Conservation (phyloP, 2,329 filamentous ascomycete genomes). For the Fusarium hostae region DNA sequence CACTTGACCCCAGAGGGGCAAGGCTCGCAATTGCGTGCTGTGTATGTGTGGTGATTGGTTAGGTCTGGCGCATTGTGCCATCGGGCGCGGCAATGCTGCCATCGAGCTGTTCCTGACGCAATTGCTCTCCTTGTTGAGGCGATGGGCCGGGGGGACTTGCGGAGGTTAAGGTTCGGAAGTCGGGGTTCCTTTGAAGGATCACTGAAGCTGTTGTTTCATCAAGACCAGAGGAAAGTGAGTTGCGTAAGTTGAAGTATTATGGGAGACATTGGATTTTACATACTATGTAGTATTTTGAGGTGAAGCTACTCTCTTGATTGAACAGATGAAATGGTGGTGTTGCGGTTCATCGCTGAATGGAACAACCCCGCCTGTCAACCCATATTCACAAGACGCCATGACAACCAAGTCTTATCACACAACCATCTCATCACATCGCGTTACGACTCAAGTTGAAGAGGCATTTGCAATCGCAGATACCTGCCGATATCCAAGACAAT, state of each 20-base stretch:
- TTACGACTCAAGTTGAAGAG: background rate
- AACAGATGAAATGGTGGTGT: background rate
- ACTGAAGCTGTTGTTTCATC: background rate
- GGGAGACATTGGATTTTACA: background rate
- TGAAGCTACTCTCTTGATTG: accelerated
- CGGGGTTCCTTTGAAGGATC: conserved; percentile 16
- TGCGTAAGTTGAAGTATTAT: accelerated
- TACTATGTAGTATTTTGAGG: accelerated
- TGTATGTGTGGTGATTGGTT: conserved; percentile 30
- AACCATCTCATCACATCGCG: conserved; percentile 10
- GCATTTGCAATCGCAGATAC: background rate
- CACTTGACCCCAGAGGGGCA: conserved; percentile 41
- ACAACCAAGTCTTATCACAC: conserved; percentile 15
- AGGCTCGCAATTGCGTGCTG: conserved; percentile 45
- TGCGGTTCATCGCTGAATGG: background rate
- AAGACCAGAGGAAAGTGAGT: background rate
- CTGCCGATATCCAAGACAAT: conserved; percentile 13
- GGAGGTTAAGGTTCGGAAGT: conserved; percentile 26
- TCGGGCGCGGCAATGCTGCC: conserved; percentile 41
- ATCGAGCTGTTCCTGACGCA: conserved; percentile 44
- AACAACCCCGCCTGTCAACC: background rate
- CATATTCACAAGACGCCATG: conserved; percentile 1
- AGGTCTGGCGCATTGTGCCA: conserved; percentile 37
- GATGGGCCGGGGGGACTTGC: conserved; percentile 27
- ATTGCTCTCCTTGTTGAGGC: conserved; percentile 29